Evolutionary conservation across 2,329 filamentous ascomycete species (phyloP).

Genomic region (Phoma herbarum): DNA sequence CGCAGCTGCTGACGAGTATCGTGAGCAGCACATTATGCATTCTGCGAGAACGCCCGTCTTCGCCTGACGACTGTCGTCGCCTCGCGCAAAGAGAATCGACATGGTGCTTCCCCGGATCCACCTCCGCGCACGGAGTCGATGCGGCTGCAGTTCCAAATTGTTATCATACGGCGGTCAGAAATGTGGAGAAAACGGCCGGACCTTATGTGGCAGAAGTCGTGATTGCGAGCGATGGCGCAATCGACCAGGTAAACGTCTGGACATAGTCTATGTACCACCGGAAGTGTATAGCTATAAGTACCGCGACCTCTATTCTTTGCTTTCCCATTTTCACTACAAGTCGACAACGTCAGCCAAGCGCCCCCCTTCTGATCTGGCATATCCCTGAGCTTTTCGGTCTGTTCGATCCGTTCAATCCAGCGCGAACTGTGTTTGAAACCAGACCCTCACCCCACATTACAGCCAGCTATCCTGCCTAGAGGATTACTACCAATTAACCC

Average conservation of each 20-base stretch:
- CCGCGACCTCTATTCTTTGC: conserved; percentile 1
- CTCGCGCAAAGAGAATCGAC: conserved; percentile 4
- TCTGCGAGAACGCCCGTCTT: neutral
- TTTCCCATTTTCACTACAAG: conserved; percentile 1
- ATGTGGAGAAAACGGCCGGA: conserved; percentile 21
- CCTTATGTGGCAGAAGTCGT: conserved; percentile 16
- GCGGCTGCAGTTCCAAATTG: conserved; percentile 14
- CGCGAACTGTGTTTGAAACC: too few relatives aligned
- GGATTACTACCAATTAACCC: conserved; percentile 2
- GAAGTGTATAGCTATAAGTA: conserved; percentile 26
- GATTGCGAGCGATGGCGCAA: conserved; percentile 52
- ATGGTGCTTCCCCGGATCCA: conserved; percentile 22
- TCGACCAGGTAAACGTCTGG: conserved; percentile 24
- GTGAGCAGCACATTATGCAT: neutral
- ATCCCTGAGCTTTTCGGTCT: neutral
- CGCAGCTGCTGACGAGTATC: neutral
- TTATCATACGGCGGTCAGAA: conserved; percentile 13
- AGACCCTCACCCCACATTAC: conserved; percentile 2
- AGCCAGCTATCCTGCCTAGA: conserved; percentile 13
- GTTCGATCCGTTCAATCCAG: neutral
- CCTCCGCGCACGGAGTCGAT: conserved; percentile 12
- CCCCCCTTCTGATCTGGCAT: neutral
- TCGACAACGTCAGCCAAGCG: conserved; percentile 7
- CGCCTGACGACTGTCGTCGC: conserved; percentile 4
- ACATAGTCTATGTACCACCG: conserved; percentile 17